Evolutionary conservation across 139 green algal genomes (phyloP).

Genomic region (Volvox africanus): DNA sequence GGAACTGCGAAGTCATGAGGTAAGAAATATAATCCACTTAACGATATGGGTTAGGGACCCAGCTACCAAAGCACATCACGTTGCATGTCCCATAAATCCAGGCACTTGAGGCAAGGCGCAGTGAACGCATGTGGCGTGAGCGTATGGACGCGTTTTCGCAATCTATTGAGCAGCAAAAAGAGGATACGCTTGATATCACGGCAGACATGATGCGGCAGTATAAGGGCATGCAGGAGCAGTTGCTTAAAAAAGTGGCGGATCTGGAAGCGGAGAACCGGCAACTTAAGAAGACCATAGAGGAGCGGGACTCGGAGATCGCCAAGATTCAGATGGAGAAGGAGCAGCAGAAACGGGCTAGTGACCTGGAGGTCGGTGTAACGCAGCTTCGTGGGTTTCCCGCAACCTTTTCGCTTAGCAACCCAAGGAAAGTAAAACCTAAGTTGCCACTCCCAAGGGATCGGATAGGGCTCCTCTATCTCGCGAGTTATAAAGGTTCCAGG

Average conservation of each 20-base stretch:
- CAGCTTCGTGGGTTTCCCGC: too few relatives aligned
- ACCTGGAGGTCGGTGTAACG: constrained; percentile 53
- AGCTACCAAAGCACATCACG: background rate
- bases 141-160: constrained; percentile 55
- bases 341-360: constrained; percentile 53
- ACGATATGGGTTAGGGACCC: background rate
- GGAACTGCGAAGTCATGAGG: constrained; percentile 65
- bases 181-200: constrained; percentile 71
- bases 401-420: too few relatives aligned
- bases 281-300: constrained; percentile 40
- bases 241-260: constrained; percentile 58
- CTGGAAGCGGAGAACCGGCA: constrained; percentile 51
- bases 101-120: constrained; percentile 62
- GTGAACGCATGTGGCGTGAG: constrained; percentile 66
- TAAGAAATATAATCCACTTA: constrained; percentile 4
- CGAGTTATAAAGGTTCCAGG: too few relatives aligned
- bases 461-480: too few relatives aligned
- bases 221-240: constrained; percentile 68
- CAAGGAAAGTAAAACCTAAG: too few relatives aligned
- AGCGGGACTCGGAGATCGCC: constrained; percentile 55
- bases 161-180: constrained; percentile 64
- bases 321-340: constrained; percentile 55
- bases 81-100: constrained; percentile 22
- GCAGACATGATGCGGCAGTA: constrained; percentile 71
- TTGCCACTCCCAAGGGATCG: too few relatives aligned